Evolutionary conservation across 768 basidiomycete genomes (phyloP).

Genomic region (Pluteus cervinus): DNA sequence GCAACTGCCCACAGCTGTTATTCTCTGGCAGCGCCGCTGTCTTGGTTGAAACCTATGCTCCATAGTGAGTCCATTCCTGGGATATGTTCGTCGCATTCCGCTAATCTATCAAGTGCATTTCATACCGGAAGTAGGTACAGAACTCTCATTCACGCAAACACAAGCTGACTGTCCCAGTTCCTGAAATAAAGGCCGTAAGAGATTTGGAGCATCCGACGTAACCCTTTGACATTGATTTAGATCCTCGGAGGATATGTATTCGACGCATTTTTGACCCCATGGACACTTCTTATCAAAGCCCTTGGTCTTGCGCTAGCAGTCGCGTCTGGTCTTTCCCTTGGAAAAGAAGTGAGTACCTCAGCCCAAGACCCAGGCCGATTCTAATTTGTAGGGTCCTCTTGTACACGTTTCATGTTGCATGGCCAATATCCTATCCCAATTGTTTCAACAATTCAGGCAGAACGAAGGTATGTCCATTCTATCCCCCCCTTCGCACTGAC

Average conservation of each 20-base stretch:
- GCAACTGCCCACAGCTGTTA: conserved; percentile 32
- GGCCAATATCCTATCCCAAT: conserved; percentile 60
- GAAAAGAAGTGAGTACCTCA: conserved; percentile 63
- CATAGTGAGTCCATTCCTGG: conserved; percentile 44
- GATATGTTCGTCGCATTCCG: not conserved
- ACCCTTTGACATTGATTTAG: conserved; percentile 23
- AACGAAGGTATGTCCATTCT: conserved; percentile 57
- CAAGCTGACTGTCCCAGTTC: conserved; percentile 35
- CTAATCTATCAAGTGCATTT: conserved; percentile 45
- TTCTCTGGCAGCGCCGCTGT: conserved; percentile 62
- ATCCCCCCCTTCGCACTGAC: not conserved
- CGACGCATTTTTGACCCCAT: conserved; percentile 78
- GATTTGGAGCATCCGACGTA: not conserved
- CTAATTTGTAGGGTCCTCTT: conserved; percentile 55
- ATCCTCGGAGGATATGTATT: conserved; percentile 83
- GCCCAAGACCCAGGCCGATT: conserved; percentile 9
- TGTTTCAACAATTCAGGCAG: conserved; percentile 64
- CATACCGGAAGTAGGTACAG: conserved; percentile 68
- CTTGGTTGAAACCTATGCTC: conserved; percentile 61
- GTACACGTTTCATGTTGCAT: conserved; percentile 84
- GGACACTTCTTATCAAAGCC: conserved; percentile 83
- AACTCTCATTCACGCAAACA: conserved; percentile 2
- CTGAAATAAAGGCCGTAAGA: conserved; percentile 72
- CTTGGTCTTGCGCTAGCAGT: conserved; percentile 80
- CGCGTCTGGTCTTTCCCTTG: conserved; percentile 78